Conservation (phyloP, 768 basidiomycete species). For the Hydnomerulius pinastri region DNA sequence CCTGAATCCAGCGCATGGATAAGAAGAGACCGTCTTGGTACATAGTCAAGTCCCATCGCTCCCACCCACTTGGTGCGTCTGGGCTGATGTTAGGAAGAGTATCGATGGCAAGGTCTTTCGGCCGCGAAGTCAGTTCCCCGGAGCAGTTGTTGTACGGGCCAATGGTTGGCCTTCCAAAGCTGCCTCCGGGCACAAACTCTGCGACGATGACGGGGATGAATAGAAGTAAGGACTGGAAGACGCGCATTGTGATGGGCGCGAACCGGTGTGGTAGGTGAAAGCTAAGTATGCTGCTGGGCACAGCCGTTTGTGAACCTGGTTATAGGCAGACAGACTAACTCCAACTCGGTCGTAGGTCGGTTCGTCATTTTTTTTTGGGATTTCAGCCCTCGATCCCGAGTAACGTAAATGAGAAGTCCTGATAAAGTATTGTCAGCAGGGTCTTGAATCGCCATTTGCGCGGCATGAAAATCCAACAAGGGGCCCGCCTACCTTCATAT, state of each 20-base stretch:
- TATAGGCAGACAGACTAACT: neutral
- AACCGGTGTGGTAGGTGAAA: neutral
- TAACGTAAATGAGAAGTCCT: neutral
- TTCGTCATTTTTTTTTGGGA: neutral
- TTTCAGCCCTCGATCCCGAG: too few species aligned
- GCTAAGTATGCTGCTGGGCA: neutral
- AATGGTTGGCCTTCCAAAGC: constrained; percentile 10
- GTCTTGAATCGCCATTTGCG: too few species aligned
- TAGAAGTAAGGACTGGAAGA: neutral
- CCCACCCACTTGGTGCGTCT: constrained; percentile 2
- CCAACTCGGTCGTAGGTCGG: neutral
- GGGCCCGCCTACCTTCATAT: too few species aligned
- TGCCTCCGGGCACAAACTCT: constrained; percentile 7
- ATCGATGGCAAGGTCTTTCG: constrained; percentile 8
- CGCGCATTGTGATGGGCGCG: constrained; percentile 1
- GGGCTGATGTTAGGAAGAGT: constrained; percentile 15
- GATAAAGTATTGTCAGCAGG: too few species aligned
- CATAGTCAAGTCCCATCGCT: constrained; percentile 13
- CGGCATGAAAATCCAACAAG: too few species aligned
- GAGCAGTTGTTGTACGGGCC: constrained; percentile 20
- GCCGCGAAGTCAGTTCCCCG: constrained; percentile 5
- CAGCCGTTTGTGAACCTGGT: neutral
- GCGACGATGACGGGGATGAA: neutral
- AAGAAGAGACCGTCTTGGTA: constrained; percentile 14
- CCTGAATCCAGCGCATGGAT: constrained; percentile 13